Evolutionary conservation across 2,329 filamentous ascomycete genomes (phyloP), one percentile per base, ranked within the genome.

Genomic region (Cladosporium cucumerinum): DNA sequence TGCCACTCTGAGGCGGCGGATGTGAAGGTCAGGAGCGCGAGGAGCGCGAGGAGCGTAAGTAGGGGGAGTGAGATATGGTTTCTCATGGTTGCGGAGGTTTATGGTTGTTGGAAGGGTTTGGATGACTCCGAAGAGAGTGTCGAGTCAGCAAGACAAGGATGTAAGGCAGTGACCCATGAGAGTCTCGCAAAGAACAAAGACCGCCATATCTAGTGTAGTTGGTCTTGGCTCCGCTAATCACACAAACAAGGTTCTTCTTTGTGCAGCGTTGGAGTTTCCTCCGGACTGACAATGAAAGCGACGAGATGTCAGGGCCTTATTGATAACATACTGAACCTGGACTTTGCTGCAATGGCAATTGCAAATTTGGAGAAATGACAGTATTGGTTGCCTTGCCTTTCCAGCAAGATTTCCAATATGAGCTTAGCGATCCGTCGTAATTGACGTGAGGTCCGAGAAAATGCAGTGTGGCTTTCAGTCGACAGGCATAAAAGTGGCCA

Each of bases 1-100:
- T 65, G 12, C 63, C 66, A 72, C 61, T 72, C 68, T 59, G 57
- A 51, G n/a, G 54, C 51, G 26, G 66, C 34, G 30, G 54, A 32
- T 28, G 66, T 18, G 36, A 61, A 48, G 55, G 63, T 23, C 49
- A 63, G 28, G 18, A 66, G 25, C 18, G 63, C 48, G 7, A 63
- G 18, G n/a, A 68, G 30, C 25, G 43, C 26, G 25, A 64, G 18
- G n/a, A 68, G 30, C 25, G 43, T n/a, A 16, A 64, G 39, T 18
- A 64, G 6, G 12, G 54, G 12, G 34, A 65, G 26, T 1, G 61
- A 57, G 18, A 54, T 58, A 48, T 54, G 46, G 7, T 39, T n/a
- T 28, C 60, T 63, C 57, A 67, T 65, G 28, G 54, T 58, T 60
- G 39, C 36, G 34, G 26, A 26, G 57, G 62, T 32, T 32, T 26